A percentile compares a stretch with the other conserved stretches of the same genome.
These are phyloP conservation scores for Penicillium sp. DNA, from an alignment of 2,329 filamentous ascomycete genomes.

Conservation along the genomic window DNA sequence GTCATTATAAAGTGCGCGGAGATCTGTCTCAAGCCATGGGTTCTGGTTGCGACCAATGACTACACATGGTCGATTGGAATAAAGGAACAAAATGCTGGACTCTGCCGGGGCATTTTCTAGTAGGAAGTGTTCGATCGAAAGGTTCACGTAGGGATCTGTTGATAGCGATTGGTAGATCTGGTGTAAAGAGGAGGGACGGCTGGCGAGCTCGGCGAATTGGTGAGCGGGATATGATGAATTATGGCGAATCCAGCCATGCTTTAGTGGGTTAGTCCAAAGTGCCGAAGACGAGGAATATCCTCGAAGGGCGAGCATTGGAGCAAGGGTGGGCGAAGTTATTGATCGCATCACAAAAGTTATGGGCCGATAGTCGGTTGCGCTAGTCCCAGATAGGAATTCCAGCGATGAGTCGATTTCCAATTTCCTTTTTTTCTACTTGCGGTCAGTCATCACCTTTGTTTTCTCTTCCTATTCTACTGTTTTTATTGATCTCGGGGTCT, in stretches of 20 bases:
- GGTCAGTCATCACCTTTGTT: not conserved
- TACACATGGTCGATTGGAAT: constrained; percentile 81
- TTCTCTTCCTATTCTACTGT: constrained; percentile 8
- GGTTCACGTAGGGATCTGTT: constrained; percentile 79
- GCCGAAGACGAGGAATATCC: not conserved
- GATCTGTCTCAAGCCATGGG: constrained; percentile 88
- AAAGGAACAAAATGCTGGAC: constrained; percentile 80
- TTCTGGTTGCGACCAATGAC: constrained; percentile 97
- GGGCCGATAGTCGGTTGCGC: constrained; percentile 30
- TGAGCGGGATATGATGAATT: constrained; percentile 34
- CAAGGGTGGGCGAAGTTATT: constrained; percentile 3
- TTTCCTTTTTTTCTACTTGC: constrained; percentile 3
- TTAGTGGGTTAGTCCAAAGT: constrained; percentile 12
- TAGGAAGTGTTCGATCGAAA: constrained; percentile 90
- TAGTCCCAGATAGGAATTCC: constrained; percentile 27
- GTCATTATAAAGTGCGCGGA: constrained; percentile 58
- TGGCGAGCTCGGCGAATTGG: constrained; percentile 37
- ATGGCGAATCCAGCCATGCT: constrained; percentile 18
- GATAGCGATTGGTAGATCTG: constrained; percentile 73
- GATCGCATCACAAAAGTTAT: constrained; percentile 1
- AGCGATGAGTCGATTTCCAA: constrained; percentile 26
- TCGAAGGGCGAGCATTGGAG: constrained; percentile 30
- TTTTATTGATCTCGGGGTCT: not conserved
- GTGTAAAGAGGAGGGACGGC: constrained; percentile 36
- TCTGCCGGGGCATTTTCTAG: constrained; percentile 70